Percentiles rank a stretch among this genome's conserved stretches.
These are phyloP conservation scores for Luffa acutangula DNA, from an alignment of 306 rosid genomes.

Conservation along the genomic window DNA sequence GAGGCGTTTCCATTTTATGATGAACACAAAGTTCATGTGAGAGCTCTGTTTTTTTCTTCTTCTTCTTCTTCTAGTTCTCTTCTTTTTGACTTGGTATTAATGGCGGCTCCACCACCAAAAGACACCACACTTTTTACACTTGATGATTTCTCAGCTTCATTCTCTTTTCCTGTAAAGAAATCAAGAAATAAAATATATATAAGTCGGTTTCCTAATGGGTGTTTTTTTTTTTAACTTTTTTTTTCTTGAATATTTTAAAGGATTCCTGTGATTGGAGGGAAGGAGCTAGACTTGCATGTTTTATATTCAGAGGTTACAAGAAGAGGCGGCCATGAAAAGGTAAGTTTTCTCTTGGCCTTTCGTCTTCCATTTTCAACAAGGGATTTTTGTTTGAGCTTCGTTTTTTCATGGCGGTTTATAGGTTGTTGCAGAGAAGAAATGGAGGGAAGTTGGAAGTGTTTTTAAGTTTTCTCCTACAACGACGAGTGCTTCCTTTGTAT, in stretches of 20 bases:
- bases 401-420: constrained; percentile 13
- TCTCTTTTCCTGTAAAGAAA: neutral
- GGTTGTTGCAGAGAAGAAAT: constrained; percentile 96
- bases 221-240: neutral
- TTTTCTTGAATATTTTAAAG: constrained; percentile 20
- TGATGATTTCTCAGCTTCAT: neutral
- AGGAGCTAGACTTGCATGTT: constrained; percentile 84
- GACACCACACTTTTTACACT: neutral
- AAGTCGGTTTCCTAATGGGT: neutral
- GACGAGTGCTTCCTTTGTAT: constrained; percentile 87
- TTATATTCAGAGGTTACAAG: constrained; percentile 78
- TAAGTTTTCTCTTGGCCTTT: constrained; percentile 8
- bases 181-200: neutral
- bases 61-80: neutral
- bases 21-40: constrained; percentile 85
- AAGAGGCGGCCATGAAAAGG: constrained; percentile 92
- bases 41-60: neutral
- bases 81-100: neutral
- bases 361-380: neutral
- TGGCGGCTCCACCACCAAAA: neutral
- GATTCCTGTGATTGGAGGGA: constrained; percentile 98
- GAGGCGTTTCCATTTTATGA: constrained; percentile 64
- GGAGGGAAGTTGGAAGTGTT: constrained; percentile 92
- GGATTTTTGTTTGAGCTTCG: neutral
- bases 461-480: constrained; percentile 83